Conservation (phyloP, 257 asterid genomes). For the Salvia rosmarinus region DNA sequence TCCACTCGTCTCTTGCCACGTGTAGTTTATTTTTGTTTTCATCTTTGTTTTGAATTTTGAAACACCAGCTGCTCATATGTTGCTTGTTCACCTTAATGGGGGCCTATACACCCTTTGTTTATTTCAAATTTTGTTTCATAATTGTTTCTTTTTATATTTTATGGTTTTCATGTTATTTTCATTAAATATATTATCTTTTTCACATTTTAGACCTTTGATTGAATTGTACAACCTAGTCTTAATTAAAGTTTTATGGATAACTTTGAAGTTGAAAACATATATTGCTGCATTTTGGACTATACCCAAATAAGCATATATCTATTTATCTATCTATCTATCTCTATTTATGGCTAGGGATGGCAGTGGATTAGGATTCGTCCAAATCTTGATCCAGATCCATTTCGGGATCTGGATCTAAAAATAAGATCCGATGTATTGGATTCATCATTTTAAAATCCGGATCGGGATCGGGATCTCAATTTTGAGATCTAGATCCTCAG, state of each 20-base stretch:
- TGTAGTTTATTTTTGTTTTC: neutral
- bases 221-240: neutral
- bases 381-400: too few species aligned
- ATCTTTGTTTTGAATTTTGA: neutral
- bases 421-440: too few species aligned
- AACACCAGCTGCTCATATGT: neutral
- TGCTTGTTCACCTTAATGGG: neutral
- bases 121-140: neutral
- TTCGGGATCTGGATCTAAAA: too few species aligned
- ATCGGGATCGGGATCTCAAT: too few species aligned
- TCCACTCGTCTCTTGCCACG: constrained; percentile 9
- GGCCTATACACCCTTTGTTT: neutral
- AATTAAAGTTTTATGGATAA: neutral
- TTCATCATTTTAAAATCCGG: too few species aligned
- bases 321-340: too few species aligned
- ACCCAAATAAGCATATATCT: neutral
- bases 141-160: neutral
- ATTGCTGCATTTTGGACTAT: neutral
- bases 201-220: neutral
- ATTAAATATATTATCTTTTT: neutral
- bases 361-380: too few species aligned
- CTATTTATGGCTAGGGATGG: too few species aligned
- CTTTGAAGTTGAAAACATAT: neutral
- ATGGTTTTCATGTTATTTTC: too few species aligned
- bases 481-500: too few species aligned